These are phyloP conservation scores for Cichorium intybus DNA, from an alignment of 140 eudicot species.

Conservation along the genomic window DNA sequence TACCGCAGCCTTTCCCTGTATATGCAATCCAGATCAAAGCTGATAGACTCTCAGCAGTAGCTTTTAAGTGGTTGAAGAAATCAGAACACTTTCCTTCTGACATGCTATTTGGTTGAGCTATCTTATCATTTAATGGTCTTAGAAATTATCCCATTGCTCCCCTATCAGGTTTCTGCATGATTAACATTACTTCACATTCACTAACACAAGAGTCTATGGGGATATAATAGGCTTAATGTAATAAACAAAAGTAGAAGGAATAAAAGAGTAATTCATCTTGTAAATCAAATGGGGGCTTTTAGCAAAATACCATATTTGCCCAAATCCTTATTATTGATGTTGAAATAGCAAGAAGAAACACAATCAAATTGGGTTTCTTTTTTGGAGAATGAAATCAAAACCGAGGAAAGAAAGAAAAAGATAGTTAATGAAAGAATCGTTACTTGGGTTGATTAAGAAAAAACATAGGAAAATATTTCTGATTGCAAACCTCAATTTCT, in stretches of 20 bases:
- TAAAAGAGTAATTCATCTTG: neutral
- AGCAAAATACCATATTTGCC: too few species aligned
- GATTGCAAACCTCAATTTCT: too few species aligned
- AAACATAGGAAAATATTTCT: too few species aligned
- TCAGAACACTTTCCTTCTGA: conserved; percentile 73
- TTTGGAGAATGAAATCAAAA: too few species aligned
- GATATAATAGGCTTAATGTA: too few species aligned
- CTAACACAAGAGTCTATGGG: too few species aligned
- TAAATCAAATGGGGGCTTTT: neutral
- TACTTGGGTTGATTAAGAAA: too few species aligned
- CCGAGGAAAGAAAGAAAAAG: too few species aligned
- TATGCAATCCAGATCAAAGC: conserved; percentile 96
- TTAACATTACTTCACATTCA: neutral
- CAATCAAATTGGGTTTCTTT: too few species aligned
- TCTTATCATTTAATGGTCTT: conserved; percentile 65
- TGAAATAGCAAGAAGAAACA: too few species aligned
- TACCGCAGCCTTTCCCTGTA: conserved; percentile 84
- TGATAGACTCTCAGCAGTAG: conserved; percentile 72
- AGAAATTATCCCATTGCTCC: conserved; percentile 74
- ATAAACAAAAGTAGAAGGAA: neutral
- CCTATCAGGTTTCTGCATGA: conserved; percentile 79
- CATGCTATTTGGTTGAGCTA: conserved; percentile 57
- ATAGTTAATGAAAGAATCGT: too few species aligned
- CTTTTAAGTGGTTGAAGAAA: conserved; percentile 67
- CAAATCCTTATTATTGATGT: too few species aligned